Base-by-base conservation (phyloP, 2,329 filamentous ascomycete species). In the Exserohilum turcica region DNA sequence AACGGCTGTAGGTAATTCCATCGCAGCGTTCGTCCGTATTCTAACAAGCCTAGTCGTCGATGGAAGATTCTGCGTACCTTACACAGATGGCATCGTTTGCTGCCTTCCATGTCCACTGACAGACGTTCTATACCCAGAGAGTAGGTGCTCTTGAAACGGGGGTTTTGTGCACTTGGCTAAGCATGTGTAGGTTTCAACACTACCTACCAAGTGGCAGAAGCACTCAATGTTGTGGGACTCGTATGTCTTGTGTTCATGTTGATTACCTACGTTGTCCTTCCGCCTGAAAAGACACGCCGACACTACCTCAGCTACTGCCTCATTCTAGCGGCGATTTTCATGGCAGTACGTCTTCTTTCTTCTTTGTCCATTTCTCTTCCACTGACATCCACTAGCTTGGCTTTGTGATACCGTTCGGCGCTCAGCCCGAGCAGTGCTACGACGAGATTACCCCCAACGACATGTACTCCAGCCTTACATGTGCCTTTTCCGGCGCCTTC, bases 291-390 rank as follows among this genome's bases (percentile, higher is more conserved):
- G 78, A 97, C 94, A 6, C 86, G 91, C 68, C 86, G 92, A 47
- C 94, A 99, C 74, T 97, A 97, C 69, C 80, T 99, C 32, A 97
- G 90, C 70, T 88, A 97, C 60, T 94, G 91, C 72, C 80, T 97
- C 45, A 89, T 90, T 5, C 75, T 90, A 38, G 90, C 85, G 4
- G 85, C 93, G 35, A 78, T 88, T 36, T 80, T 93, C 52, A 90
- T 97, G 83, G 89, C 89, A 72, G 90, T 92, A 77, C 79, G 89
- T 80, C 8, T 13, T 9, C 8, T 43, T 18, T 3, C 21, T 19
- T 15, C 6, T 35, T 16, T 7, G 2, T n/a, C 18, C 13, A 37
- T 12, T 12, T 16, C 43, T 12, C n/a, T 19, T 44, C 31, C 39
- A 24, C 63, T 59, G 29, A 63, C 48, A 18, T 3, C 2, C n/a